Evolutionary conservation across 2,329 filamentous ascomycete species (phyloP).

Genomic region (Stagonosporopsis cucurbitacearum): DNA sequence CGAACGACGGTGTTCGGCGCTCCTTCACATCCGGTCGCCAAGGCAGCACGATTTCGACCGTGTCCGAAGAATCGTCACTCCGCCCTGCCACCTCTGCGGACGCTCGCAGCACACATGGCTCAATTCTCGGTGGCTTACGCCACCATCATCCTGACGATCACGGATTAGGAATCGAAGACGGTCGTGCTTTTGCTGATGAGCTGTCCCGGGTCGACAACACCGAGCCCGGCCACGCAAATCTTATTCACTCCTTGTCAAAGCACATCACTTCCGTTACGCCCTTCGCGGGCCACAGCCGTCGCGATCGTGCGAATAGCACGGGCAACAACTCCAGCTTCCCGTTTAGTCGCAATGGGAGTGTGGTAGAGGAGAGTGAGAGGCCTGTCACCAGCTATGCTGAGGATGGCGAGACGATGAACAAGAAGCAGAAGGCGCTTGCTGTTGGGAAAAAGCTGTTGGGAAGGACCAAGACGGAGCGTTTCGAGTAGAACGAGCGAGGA

Average conservation of each 20-base stretch:
- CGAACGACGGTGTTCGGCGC: constrained; percentile 36
- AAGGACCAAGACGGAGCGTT: constrained; percentile 1
- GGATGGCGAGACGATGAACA: constrained; percentile 4
- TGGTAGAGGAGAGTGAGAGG: constrained; percentile 1
- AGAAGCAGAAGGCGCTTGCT: constrained; percentile 16
- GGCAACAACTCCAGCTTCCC: constrained; percentile 11
- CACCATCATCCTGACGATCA: constrained; percentile 16
- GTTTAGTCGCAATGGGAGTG: constrained; percentile 4
- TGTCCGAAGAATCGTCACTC: constrained; percentile 40
- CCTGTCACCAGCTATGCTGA: constrained; percentile 7
- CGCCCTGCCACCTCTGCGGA: constrained; percentile 24
- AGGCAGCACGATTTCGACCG: constrained; percentile 37
- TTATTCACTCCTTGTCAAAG: constrained; percentile 43
- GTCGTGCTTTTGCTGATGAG: constrained; percentile 47
- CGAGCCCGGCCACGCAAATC: constrained; percentile 42
- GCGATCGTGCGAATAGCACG: constrained; percentile 21
- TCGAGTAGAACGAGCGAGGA: neutral
- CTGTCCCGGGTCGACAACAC: constrained; percentile 45
- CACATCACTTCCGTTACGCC: constrained; percentile 43
- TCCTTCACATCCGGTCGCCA: constrained; percentile 43
- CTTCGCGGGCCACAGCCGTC: constrained; percentile 28
- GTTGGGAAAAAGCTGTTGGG: constrained; percentile 14
- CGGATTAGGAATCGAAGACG: constrained; percentile 36
- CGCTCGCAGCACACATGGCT: constrained; percentile 31
- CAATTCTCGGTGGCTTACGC: constrained; percentile 32